These are phyloP conservation scores for Balansia obtecta DNA, from an alignment of 2,329 filamentous ascomycete genomes.

Conservation along the genomic window DNA sequence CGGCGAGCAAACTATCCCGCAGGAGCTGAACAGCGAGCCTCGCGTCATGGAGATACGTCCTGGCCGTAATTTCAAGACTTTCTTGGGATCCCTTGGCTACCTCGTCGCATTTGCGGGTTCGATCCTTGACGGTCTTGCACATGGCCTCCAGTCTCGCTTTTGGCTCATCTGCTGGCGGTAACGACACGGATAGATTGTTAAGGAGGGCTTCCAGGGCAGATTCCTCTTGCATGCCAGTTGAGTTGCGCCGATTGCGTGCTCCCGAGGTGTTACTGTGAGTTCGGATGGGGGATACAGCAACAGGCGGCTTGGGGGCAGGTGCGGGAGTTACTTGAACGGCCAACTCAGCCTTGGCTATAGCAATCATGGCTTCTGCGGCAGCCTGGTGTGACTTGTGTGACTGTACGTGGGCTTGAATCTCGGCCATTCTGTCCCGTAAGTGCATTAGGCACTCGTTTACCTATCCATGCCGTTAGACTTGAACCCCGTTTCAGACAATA, in stretches of 20 bases:
- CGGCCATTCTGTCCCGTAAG: constrained; percentile 33
- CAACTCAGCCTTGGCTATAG: constrained; percentile 32
- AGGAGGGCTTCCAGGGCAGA: constrained; percentile 35
- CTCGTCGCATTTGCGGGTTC: constrained; percentile 28
- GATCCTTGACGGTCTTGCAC: constrained; percentile 24
- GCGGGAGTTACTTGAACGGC: constrained; percentile 13
- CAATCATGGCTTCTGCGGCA: constrained; percentile 25
- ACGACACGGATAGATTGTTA: constrained; percentile 30
- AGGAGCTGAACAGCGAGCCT: constrained; percentile 35
- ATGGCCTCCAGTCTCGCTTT: constrained; percentile 19
- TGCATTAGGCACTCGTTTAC: constrained; percentile 40
- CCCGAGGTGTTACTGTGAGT: constrained; percentile 15
- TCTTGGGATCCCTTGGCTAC: constrained; percentile 34
- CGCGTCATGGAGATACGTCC: constrained; percentile 33
- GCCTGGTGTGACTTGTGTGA: constrained; percentile 33
- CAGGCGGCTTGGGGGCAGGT: constrained; percentile 11
- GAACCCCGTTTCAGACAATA: neutral
- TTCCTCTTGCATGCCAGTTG: constrained; percentile 24
- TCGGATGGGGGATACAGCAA: constrained; percentile 23
- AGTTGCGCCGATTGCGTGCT: constrained; percentile 20
- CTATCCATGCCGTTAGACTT: constrained; percentile 20
- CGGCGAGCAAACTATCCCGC: constrained; percentile 38
- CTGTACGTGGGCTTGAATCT: constrained; percentile 29
- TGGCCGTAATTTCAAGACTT: constrained; percentile 32
- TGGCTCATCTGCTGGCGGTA: constrained; percentile 19